phyloP scores from a whole-genome alignment of 176 grass and related monocot genomes.

The Triticum aestivum region DNA sequence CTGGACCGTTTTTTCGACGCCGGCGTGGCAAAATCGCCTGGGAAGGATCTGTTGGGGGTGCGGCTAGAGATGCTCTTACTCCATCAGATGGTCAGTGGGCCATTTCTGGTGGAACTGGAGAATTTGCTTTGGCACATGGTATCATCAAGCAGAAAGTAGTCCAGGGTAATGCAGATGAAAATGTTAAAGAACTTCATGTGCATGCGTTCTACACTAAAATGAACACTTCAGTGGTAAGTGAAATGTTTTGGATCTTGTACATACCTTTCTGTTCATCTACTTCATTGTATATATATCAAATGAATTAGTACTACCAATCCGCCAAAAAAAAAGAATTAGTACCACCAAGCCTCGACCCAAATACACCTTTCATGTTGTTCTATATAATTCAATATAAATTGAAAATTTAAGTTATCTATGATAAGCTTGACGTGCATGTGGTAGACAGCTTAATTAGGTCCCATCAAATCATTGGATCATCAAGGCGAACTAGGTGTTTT shows the following conservation, averaged over 20 bases:
- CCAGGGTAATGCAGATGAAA: not conserved
- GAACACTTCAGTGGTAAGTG: not conserved
- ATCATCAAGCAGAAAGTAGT: slow-evolving; percentile 3
- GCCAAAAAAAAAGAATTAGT: no score
- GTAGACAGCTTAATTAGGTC: not conserved
- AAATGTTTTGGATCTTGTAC: not conserved
- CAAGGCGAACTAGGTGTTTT: no score
- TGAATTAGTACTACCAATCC: not conserved
- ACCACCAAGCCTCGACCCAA: not conserved
- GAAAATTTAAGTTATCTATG: not conserved
- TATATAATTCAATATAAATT: not conserved
- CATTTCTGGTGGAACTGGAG: not conserved
- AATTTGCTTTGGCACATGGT: slow-evolving; percentile 13
- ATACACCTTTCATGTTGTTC: not conserved
- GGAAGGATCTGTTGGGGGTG: no score
- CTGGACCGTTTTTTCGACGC: no score
- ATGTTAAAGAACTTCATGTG: not conserved
- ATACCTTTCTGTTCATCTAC: not conserved
- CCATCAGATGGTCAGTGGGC: not conserved
- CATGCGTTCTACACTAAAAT: slow-evolving; percentile 3
- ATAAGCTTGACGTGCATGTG: not conserved
- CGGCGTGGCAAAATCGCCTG: no score
- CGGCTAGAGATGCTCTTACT: no score
- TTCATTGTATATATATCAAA: no score
- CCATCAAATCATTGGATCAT: no score